Evolutionary conservation across 1,284 basidiomycete genomes (phyloP).

Genomic region (Pholiota adiposa): DNA sequence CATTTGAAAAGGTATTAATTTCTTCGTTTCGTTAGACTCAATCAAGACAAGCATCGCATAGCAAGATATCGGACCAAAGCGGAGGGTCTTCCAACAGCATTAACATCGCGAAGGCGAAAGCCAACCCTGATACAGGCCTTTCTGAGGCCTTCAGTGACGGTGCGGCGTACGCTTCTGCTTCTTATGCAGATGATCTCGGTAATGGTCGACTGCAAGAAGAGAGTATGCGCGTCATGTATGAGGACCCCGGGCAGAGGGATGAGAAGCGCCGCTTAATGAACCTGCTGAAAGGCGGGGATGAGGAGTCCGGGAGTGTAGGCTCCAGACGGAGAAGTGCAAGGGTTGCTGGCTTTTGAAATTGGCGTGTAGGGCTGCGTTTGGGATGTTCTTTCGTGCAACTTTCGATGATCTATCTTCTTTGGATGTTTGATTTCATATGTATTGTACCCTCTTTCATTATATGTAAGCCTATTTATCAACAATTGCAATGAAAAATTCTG

Average conservation of each 20-base stretch:
- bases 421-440: too few species aligned
- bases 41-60: slow-evolving; percentile 39
- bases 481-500: too few species aligned
- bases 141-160: slow-evolving; percentile 19
- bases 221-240: slow-evolving; percentile 63
- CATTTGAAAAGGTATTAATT: slow-evolving; percentile 2
- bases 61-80: slow-evolving; percentile 4
- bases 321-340: not conserved
- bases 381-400: too few species aligned
- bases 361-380: too few species aligned
- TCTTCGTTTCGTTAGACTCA: slow-evolving; percentile 30
- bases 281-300: slow-evolving; percentile 30
- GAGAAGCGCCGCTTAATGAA: slow-evolving; percentile 54
- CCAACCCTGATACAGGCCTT: not conserved
- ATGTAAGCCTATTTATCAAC: too few species aligned
- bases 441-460: not conserved
- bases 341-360: not conserved
- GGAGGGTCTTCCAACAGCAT: not conserved
- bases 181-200: slow-evolving; percentile 28
- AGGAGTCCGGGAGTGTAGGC: slow-evolving; percentile 2
- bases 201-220: slow-evolving; percentile 35
- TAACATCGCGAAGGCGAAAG: not conserved
- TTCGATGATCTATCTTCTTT: too few species aligned
- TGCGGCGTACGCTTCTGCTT: slow-evolving; percentile 30
- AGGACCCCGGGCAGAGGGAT: slow-evolving; percentile 64